Evolutionary conservation across 2,329 filamentous ascomycete genomes (phyloP).

Genomic region (Blumeria graminis): DNA sequence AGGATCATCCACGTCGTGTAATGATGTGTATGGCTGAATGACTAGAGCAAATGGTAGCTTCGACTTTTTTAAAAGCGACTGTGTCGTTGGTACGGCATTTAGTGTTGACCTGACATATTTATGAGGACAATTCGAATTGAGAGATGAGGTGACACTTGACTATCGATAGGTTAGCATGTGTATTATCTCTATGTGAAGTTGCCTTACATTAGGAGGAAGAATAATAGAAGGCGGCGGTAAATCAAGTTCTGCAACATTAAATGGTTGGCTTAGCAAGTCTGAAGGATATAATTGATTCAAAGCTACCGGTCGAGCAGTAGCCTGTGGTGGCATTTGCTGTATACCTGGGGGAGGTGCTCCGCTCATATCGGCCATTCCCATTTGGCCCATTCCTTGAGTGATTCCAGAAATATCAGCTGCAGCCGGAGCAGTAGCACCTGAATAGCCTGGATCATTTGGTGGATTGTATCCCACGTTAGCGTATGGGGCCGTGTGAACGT

Average conservation of each 20-base stretch:
- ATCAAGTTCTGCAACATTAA: conserved; percentile 83
- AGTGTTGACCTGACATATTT: conserved; percentile 91
- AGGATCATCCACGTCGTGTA: conserved; percentile 79
- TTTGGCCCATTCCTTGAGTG: conserved; percentile 60
- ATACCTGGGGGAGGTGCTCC: conserved; percentile 13
- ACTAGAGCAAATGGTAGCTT: conserved; percentile 86
- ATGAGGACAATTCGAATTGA: conserved; percentile 69
- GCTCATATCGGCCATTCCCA: conserved; percentile 31
- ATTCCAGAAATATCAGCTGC: conserved; percentile 36
- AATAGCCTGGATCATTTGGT: conserved; percentile 37
- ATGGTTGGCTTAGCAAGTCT: conserved; percentile 75
- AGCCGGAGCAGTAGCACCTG: conserved; percentile 21
- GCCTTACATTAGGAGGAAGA: conserved; percentile 69
- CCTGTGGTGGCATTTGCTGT: conserved; percentile 22
- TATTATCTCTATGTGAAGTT: neutral
- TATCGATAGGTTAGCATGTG: conserved; percentile 22
- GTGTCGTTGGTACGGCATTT: conserved; percentile 78
- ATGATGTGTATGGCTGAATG: conserved; percentile 81
- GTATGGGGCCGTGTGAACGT: conserved; percentile 14
- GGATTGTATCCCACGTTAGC: conserved; percentile 37
- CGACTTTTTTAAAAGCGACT: conserved; percentile 87
- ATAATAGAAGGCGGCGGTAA: conserved; percentile 77
- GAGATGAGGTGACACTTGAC: conserved; percentile 79
- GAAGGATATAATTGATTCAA: conserved; percentile 83
- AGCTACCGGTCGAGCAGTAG: conserved; percentile 25